phyloP scores from a whole-genome alignment of 768 basidiomycete species.

The Calocera cornea region DNA sequence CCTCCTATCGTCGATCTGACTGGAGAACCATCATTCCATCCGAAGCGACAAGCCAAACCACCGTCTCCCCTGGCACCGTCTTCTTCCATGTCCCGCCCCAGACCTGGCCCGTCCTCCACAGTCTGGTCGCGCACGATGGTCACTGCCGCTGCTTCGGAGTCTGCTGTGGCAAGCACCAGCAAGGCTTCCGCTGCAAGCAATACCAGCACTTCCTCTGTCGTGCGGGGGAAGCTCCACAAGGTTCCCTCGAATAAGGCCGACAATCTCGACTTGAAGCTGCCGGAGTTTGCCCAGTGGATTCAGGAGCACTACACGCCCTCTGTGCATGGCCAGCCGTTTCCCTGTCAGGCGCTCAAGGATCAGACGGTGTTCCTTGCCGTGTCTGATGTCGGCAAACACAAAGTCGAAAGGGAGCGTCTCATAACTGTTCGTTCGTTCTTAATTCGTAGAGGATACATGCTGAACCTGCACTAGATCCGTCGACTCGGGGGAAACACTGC shows the following conservation, averaged over 20 bases:
- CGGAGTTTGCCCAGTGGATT: background rate
- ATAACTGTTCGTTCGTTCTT: background rate
- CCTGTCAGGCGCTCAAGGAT: background rate
- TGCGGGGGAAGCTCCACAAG: background rate
- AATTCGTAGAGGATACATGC: background rate
- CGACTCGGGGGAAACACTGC: conserved; percentile 48
- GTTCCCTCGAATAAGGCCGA: background rate
- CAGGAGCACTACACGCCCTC: background rate
- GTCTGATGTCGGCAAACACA: background rate
- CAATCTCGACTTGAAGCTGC: background rate
- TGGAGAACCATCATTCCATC: background rate
- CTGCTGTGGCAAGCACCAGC: background rate
- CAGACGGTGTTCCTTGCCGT: conserved; percentile 1
- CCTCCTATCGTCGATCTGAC: background rate
- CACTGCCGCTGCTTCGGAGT: background rate
- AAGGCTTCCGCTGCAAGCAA: background rate
- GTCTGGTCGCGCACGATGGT: background rate
- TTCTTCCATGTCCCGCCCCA: background rate
- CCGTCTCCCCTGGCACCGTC: background rate
- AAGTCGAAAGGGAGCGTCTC: background rate
- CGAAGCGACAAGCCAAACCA: background rate
- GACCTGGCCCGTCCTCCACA: background rate
- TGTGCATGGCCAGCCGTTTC: background rate
- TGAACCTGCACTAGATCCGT: conserved; percentile 36
- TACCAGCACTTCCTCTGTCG: background rate